These are phyloP conservation scores for Pholiota conissans DNA, from an alignment of 768 basidiomycete species.

Conservation along the genomic window DNA sequence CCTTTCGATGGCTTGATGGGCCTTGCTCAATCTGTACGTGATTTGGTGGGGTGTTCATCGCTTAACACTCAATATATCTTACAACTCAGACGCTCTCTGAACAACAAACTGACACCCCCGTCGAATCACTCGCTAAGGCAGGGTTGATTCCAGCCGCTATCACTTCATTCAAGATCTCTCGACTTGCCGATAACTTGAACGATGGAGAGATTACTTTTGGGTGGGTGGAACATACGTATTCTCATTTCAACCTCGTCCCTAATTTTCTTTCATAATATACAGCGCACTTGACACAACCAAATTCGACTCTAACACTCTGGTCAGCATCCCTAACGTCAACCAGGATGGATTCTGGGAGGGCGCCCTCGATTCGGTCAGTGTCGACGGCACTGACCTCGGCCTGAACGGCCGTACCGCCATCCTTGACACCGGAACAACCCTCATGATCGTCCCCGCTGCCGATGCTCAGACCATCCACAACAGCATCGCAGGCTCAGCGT, in stretches of 20 bases:
- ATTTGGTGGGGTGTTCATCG: neutral
- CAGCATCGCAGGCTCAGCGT: conserved; percentile 40
- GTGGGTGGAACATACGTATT: conserved; percentile 15
- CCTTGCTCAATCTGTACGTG: conserved; percentile 64
- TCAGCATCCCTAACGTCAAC: conserved; percentile 65
- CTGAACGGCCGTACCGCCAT: conserved; percentile 70
- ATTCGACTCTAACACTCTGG: conserved; percentile 59
- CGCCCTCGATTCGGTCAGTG: conserved; percentile 54
- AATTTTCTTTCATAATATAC: neutral
- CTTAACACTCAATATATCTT: neutral
- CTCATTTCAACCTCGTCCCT: no score
- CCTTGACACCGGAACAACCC: conserved; percentile 60
- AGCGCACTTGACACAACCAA: conserved; percentile 67
- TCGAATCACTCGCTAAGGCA: conserved; percentile 63
- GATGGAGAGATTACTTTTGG: conserved; percentile 87
- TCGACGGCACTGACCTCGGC: conserved; percentile 53
- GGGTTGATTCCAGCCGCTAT: conserved; percentile 64
- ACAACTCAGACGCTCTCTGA: conserved; percentile 56
- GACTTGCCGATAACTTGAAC: conserved; percentile 64
- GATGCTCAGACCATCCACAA: conserved; percentile 42
- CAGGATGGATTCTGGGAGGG: conserved; percentile 80
- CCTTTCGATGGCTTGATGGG: conserved; percentile 80
- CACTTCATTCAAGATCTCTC: conserved; percentile 79
- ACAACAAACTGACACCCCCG: conserved; percentile 63
- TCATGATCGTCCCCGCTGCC: conserved; percentile 43